Evolutionary conservation across 106 monocot genomes (phyloP).

Genomic region (Alisma plantagoaquatica): DNA sequence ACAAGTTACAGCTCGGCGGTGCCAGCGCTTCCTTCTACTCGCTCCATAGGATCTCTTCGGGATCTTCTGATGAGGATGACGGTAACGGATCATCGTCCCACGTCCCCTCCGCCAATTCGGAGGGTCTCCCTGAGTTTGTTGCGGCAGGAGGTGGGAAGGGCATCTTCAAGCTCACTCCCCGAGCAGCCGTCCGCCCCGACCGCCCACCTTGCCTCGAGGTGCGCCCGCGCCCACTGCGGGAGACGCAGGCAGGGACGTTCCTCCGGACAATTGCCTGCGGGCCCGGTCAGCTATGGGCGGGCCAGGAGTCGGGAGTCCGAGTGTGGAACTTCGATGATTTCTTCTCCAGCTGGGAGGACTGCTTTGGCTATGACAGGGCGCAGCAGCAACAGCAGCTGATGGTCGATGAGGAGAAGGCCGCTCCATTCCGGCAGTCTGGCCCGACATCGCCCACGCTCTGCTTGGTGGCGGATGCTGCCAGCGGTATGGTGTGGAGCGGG

Average conservation of each 20-base stretch:
- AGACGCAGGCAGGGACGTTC: slow-evolving; percentile 81
- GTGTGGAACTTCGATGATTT: slow-evolving; percentile 45
- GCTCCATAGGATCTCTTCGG: too few relatives aligned
- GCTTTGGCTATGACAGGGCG: too few relatives aligned
- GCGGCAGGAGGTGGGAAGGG: slow-evolving; percentile 65
- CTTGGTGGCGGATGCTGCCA: slow-evolving; percentile 55
- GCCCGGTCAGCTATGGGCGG: slow-evolving; percentile 58
- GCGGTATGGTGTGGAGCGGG: slow-evolving; percentile 63
- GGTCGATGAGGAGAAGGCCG: slow-evolving; percentile 71
- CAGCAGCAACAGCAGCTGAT: too few relatives aligned
- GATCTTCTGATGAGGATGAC: neutral
- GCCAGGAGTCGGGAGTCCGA: slow-evolving; percentile 64
- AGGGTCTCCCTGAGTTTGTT: slow-evolving; percentile 63
- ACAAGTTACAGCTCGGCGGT: too few relatives aligned
- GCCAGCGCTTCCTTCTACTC: too few relatives aligned
- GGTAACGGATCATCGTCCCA: slow-evolving; percentile 4
- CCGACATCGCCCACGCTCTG: slow-evolving; percentile 48
- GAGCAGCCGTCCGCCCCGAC: slow-evolving; percentile 61
- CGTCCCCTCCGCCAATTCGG: slow-evolving; percentile 2
- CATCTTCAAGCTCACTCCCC: slow-evolving; percentile 55
- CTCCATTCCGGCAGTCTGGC: slow-evolving; percentile 53
- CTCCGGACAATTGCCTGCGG: slow-evolving; percentile 44
- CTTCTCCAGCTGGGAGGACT: slow-evolving; percentile 13
- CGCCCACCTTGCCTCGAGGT: slow-evolving; percentile 71
- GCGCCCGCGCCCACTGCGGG: slow-evolving; percentile 74